Base-by-base conservation (phyloP, 208 protist genomes). In the Leishmania guyanensis region DNA sequence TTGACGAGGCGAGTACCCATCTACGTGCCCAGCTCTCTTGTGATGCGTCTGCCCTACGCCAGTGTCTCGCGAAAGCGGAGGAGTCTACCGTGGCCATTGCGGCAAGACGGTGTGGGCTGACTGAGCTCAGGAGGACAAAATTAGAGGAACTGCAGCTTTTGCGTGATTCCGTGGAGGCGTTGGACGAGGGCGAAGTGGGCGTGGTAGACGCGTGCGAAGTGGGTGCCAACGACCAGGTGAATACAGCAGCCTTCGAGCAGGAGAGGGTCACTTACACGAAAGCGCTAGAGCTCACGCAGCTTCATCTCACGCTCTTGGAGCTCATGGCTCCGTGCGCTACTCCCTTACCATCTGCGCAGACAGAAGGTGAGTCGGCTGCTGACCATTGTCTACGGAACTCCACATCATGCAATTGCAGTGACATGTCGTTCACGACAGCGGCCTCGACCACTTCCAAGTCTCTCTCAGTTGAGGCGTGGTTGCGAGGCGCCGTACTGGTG, bases 401-500 rank as follows among this genome's bases (percentile, higher is more conserved):
- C 56, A 62, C 56, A 2, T n/a, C 56, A n/a, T 6, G 22, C 56
- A 62, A 26, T 10, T 2, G 56, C 56, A 62, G 56, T 29, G 56
- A 62, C 22, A 2, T 26, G 5, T 1, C 22, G 14, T 62, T 26
- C 56, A n/a, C 56, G 22, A 29, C 56, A 26, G 56, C 22, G 56
- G 8, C 56, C n/a, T 62, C 56, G 5, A 29, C 53, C 53, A 14
- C 62, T 12, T 68, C n/a, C 62, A 68, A n/a, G 62, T 26, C 62
- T n/a, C 0, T 12, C 22, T 39, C 76, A 17, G 72, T 89, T 22
- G 79, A 92, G 46, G 81, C 77, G 58, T 91, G 89, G 91, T 54
- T 92, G 56, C 83, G 85, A 5, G 69, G 82, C 9, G 85, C 86
- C 43, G 89, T 94, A 50, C 80, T 85, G 53, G 89, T 71, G 17